These are phyloP conservation scores for Lecanicillium sp. DNA, from an alignment of 2,329 filamentous ascomycete genomes.

Conservation along the genomic window DNA sequence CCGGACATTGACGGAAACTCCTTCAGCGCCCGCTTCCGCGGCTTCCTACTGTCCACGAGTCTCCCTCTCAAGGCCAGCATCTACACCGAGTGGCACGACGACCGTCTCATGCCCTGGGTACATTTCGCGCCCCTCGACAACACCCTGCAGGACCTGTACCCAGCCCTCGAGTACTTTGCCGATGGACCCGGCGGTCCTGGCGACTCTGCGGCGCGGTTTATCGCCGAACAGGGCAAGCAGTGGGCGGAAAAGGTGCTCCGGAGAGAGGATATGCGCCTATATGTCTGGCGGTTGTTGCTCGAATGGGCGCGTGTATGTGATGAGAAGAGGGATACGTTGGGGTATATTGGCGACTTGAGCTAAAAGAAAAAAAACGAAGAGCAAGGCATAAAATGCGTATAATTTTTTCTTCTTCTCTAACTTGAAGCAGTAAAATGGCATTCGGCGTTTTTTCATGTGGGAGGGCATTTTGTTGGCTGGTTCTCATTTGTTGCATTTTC, in stretches of 20 bases:
- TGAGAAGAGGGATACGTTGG: constrained; percentile 32
- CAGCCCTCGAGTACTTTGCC: constrained; percentile 58
- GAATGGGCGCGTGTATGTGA: constrained; percentile 47
- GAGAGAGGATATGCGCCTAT: constrained; percentile 58
- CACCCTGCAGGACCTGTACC: constrained; percentile 57
- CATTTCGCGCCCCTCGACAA: constrained; percentile 69
- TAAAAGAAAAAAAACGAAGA: too few relatives aligned
- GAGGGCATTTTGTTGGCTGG: too few relatives aligned
- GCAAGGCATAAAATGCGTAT: not conserved
- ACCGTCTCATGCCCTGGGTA: constrained; percentile 58
- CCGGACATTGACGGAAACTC: constrained; percentile 65
- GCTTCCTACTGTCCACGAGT: constrained; percentile 55
- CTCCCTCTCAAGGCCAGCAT: constrained; percentile 64
- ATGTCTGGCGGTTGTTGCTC: constrained; percentile 52
- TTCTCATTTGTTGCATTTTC: too few relatives aligned
- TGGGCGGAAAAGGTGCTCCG: constrained; percentile 57
- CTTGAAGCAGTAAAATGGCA: too few relatives aligned
- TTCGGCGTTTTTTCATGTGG: too few relatives aligned
- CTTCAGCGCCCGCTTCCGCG: constrained; percentile 54
- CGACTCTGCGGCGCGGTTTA: constrained; percentile 48
- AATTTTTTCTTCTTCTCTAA: not conserved
- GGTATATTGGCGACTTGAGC: constrained; percentile 33
- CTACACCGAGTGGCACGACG: constrained; percentile 69
- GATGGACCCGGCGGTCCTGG: constrained; percentile 31
- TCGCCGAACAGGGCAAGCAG: constrained; percentile 49